Evolutionary conservation across 169 alveolate genomes (phyloP).

Genomic region (Fabrea salina): DNA sequence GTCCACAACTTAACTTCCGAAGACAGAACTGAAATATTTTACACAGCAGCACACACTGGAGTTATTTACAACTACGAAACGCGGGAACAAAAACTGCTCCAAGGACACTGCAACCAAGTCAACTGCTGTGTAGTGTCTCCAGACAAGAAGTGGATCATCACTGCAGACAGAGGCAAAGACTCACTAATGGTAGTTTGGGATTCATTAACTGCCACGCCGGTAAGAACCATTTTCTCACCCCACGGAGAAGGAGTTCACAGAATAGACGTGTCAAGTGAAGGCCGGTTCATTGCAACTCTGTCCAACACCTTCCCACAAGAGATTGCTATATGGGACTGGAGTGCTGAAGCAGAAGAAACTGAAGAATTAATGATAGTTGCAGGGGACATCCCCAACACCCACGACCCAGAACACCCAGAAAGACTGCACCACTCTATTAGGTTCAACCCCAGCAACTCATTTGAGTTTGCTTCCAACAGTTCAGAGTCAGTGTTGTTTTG

Average conservation of each 20-base stretch:
- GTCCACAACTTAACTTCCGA: conserved; percentile 78
- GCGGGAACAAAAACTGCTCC: conserved; percentile 71
- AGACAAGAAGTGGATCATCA: conserved; percentile 74
- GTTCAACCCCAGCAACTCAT: conserved; percentile 64
- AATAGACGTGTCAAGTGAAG: conserved; percentile 61
- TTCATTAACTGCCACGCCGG: conserved; percentile 76
- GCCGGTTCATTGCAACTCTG: conserved; percentile 68
- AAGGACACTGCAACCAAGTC: conserved; percentile 86
- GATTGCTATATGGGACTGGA: conserved; percentile 82
- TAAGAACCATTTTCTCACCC: conserved; percentile 75
- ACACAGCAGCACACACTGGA: conserved; percentile 86
- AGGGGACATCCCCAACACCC: conserved; percentile 15
- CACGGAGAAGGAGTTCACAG: conserved; percentile 79
- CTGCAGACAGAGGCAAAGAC: conserved; percentile 85
- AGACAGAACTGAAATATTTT: conserved; percentile 72
- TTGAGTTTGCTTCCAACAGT: conserved; percentile 79
- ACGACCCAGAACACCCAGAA: conserved; percentile 32
- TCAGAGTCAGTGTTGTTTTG: conserved; percentile 71
- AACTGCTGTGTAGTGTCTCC: conserved; percentile 75
- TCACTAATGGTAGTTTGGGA: conserved; percentile 86
- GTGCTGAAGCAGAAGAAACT: conserved; percentile 25
- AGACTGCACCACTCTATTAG: conserved; percentile 58
- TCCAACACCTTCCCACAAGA: conserved; percentile 70
- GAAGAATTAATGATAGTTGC: background rate
- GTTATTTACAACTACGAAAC: conserved; percentile 78